phyloP scores from a whole-genome alignment of 306 rosid species.

The Cicer bijugum region DNA sequence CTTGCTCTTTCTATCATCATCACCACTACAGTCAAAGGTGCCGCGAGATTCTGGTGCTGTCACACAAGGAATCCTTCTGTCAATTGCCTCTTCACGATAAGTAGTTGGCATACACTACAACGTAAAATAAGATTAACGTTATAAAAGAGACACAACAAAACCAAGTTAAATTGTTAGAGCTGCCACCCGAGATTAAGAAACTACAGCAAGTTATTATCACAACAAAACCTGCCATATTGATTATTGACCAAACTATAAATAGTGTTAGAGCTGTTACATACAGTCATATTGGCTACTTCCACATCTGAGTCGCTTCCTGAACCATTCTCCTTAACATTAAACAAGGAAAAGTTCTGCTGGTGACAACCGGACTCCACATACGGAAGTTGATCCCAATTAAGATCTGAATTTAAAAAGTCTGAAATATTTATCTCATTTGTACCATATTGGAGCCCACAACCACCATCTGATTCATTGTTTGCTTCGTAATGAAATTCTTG shows the following conservation, averaged over 20 bases:
- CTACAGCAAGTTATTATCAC: background rate
- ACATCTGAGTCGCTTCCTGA: slow-evolving; percentile 46
- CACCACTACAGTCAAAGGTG: slow-evolving; percentile 26
- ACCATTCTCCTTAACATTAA: slow-evolving; percentile 34
- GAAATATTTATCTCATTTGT: slow-evolving; percentile 56
- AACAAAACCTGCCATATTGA: slow-evolving; percentile 30
- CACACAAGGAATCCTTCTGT: slow-evolving; percentile 45
- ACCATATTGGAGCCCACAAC: slow-evolving; percentile 49
- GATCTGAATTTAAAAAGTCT: slow-evolving; percentile 52
- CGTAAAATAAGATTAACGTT: slow-evolving; percentile 32
- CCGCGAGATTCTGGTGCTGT: slow-evolving; percentile 44
- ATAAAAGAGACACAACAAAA: slow-evolving; percentile 30
- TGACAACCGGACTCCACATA: slow-evolving; percentile 43
- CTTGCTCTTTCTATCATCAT: slow-evolving; percentile 40
- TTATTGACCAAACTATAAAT: slow-evolving; percentile 27
- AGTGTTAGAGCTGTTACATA: slow-evolving; percentile 51
- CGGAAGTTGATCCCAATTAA: slow-evolving; percentile 50
- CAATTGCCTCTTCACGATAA: slow-evolving; percentile 40
- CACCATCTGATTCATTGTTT: slow-evolving; percentile 44
- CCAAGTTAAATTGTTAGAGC: slow-evolving; percentile 25
- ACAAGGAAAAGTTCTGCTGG: slow-evolving; percentile 19
- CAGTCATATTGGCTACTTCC: slow-evolving; percentile 48
- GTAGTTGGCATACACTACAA: slow-evolving; percentile 48
- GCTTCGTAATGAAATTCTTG: slow-evolving; percentile 45
- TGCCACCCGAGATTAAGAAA: slow-evolving; percentile 25